Evolutionary conservation across 2,329 filamentous ascomycete species (phyloP).

Genomic region (Hypomyces rosellus): DNA sequence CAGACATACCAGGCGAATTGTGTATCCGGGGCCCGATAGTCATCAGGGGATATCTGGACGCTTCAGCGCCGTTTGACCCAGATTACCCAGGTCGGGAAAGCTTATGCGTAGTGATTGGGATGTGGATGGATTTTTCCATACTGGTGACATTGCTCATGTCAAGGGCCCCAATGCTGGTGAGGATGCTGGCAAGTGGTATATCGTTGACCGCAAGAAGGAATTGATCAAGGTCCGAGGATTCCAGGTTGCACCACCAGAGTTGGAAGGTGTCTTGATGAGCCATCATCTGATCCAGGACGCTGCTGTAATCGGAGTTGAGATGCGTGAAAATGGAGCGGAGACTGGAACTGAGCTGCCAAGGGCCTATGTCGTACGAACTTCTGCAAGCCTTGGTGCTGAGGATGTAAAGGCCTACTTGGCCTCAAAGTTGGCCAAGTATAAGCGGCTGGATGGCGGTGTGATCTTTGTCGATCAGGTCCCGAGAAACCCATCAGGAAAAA

Average conservation of each 20-base stretch:
- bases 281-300: slow-evolving; percentile 65
- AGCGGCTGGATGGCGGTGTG: slow-evolving; percentile 55
- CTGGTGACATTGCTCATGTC: too few species aligned
- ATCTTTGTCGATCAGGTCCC: slow-evolving; percentile 60
- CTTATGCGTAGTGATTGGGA: too few species aligned
- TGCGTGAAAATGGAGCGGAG: slow-evolving; percentile 41
- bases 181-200: slow-evolving; percentile 20
- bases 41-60: too few species aligned
- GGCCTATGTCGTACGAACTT: slow-evolving; percentile 50
- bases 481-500: slow-evolving; percentile 67
- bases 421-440: slow-evolving; percentile 58
- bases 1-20: too few species aligned
- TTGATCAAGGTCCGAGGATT: slow-evolving; percentile 57
- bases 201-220: slow-evolving; percentile 66
- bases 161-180: too few species aligned
- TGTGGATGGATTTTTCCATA: too few species aligned
- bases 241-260: slow-evolving; percentile 73
- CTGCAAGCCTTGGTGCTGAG: slow-evolving; percentile 30
- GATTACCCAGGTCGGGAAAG: too few species aligned
- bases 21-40: too few species aligned
- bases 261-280: slow-evolving; percentile 65
- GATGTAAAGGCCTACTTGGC: slow-evolving; percentile 42
- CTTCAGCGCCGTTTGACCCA: too few species aligned
- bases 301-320: slow-evolving; percentile 43
- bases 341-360: slow-evolving; percentile 42